Evolutionary conservation across 2,329 filamentous ascomycete genomes (phyloP), one percentile per base, ranked within the genome.

Genomic region (Fusarium penzigii): DNA sequence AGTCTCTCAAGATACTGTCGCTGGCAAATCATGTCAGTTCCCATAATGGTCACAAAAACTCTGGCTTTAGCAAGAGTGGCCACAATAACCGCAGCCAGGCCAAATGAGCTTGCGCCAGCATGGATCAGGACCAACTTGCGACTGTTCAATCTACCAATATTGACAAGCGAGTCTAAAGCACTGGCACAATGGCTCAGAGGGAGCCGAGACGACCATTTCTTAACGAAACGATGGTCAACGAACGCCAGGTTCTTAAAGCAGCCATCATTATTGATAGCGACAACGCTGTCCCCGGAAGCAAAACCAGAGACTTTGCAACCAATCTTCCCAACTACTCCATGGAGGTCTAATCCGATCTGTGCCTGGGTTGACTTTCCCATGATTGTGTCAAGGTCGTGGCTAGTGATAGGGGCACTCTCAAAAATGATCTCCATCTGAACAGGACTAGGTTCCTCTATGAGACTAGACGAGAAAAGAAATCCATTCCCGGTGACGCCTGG

Each of bases 61-160:
- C 72, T 67, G 9, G 71, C 72, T 1, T 71, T 75, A 7, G 67
- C 55, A 2, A 64, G 50, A 42, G 59, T 65, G 20, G 75, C 74
- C 3, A 81, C 55, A 11, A 71, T 67, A 3, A 81, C 58, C 3
- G 75, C 77, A 10, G 73, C 74, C 38, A 76, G 68, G 1, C 79
- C 78, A 17, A 74, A 66, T 0, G 70, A 68, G 44, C 76, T 75
- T 5, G 74, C 71, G 3, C 72, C 78, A 10, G 70, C 69, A 46
- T 78, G 75, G 16, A 82, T 66, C 5, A 82, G 66, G 5, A 80
- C 67, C 3, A 57, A 69, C 9, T 68, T 62, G 4, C 61, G 60
- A n/a, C 39, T 41, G 7, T 48, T 44, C 16, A 65, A 46, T 38
- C 69, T 64, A 29, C 70, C 71, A n/a, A 68, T 36, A 20, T 66